Evolutionary conservation across 345 rosid genomes (phyloP).

Genomic region (Murraya paniculata): DNA sequence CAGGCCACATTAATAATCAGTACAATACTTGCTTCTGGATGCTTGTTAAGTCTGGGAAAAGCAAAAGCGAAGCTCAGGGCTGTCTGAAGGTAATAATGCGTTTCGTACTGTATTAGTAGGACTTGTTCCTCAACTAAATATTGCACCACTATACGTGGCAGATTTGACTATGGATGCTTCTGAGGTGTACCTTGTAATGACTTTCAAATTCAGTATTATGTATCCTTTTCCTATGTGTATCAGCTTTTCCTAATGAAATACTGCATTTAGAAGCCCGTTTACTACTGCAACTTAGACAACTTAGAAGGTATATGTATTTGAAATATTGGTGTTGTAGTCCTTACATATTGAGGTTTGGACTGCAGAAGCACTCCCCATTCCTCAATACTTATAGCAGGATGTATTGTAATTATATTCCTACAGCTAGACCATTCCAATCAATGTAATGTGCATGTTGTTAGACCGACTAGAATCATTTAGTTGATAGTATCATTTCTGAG

Average conservation of each 20-base stretch:
- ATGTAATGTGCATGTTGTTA: neutral
- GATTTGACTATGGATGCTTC: neutral
- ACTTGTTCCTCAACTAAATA: neutral
- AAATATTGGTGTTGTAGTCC: neutral
- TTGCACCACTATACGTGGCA: neutral
- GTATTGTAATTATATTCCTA: neutral
- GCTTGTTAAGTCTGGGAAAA: slow-evolving; percentile 83
- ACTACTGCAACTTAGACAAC: neutral
- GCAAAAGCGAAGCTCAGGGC: slow-evolving; percentile 70
- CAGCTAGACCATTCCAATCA: neutral
- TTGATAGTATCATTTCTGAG: neutral
- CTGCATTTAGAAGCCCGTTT: neutral
- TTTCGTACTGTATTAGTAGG: neutral
- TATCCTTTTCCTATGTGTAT: neutral
- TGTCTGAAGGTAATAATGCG: slow-evolving; percentile 53
- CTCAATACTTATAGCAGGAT: no score
- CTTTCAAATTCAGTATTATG: neutral
- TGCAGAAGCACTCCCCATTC: no score
- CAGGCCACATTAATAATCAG: slow-evolving; percentile 96
- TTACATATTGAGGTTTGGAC: neutral
- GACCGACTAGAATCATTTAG: neutral
- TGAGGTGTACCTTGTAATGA: neutral
- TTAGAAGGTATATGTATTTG: neutral
- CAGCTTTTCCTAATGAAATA: neutral
- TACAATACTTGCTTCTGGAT: slow-evolving; percentile 96